Evolutionary conservation across 164 flowering plant species (phyloP).

Genomic region (Malania oleifera): DNA sequence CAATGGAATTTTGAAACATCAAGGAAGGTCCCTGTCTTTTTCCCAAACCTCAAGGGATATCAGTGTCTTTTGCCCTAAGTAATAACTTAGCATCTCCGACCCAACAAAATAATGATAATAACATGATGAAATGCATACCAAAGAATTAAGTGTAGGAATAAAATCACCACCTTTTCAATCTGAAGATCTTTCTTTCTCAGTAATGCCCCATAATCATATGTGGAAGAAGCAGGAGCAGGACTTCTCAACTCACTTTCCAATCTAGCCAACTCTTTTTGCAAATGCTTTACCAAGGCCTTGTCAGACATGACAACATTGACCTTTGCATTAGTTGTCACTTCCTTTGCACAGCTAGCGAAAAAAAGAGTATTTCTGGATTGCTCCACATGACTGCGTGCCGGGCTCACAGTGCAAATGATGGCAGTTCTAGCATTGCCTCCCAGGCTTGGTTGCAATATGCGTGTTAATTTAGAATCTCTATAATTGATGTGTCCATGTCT

Average conservation of each 20-base stretch:
- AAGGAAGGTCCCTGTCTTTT: too few species aligned
- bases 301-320: conserved; percentile 80
- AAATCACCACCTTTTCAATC: conserved; percentile 69
- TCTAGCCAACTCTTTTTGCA: conserved; percentile 69
- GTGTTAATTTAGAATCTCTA: conserved; percentile 70
- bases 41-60: too few species aligned
- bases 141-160: neutral
- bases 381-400: conserved; percentile 63
- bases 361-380: conserved; percentile 68
- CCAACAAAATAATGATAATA: too few species aligned
- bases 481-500: conserved; percentile 56
- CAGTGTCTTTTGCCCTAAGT: too few species aligned
- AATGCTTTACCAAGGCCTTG: conserved; percentile 74
- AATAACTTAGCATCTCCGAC: too few species aligned
- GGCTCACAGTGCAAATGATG: conserved; percentile 62
- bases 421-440: conserved; percentile 81
- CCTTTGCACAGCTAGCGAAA: conserved; percentile 70
- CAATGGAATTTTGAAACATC: too few species aligned
- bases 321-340: conserved; percentile 60
- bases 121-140: neutral
- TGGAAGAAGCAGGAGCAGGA: conserved; percentile 40
- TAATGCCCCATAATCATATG: conserved; percentile 39
- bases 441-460: conserved; percentile 56
- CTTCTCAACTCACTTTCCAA: conserved; percentile 62
- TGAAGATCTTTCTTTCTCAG: conserved; percentile 80